Conservation (phyloP, 331 rosid species). For the Arachis monticola region DNA sequence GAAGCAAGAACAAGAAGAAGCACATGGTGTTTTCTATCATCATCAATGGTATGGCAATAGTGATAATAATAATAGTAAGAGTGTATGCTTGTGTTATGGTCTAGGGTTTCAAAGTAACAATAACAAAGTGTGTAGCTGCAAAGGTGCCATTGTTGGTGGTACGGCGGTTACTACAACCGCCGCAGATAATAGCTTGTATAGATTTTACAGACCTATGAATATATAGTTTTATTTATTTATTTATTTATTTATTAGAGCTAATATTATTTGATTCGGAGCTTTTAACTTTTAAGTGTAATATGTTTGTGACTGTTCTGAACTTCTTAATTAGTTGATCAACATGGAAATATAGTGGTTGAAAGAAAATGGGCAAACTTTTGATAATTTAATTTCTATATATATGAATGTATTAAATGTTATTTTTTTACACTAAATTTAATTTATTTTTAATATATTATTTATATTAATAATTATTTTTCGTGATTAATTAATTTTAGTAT, state of each 20-base stretch:
- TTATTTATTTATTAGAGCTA: neutral
- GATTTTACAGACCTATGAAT: slow-evolving; percentile 53
- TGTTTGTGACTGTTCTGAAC: neutral
- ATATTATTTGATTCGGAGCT: neutral
- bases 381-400: neutral
- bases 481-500: no score
- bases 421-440: no score
- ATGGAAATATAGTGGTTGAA: slow-evolving; percentile 27
- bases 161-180: slow-evolving; percentile 13
- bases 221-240: slow-evolving; percentile 1
- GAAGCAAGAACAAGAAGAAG: neutral
- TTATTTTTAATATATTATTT: no score
- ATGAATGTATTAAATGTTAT: no score
- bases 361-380: slow-evolving; percentile 24
- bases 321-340: slow-evolving; percentile 3
- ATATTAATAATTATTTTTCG: no score
- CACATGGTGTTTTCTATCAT: slow-evolving; percentile 30
- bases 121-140: slow-evolving; percentile 55
- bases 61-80: slow-evolving; percentile 23
- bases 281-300: slow-evolving; percentile 16
- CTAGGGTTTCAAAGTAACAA: slow-evolving; percentile 60
- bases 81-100: slow-evolving; percentile 53
- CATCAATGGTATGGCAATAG: slow-evolving; percentile 40
- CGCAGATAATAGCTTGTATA: slow-evolving; percentile 40
- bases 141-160: slow-evolving; percentile 33